Evolutionary conservation across 257 asterid genomes (phyloP), one percentile per base, ranked within the genome.

Genomic region (Galeopsis tetrahit): DNA sequence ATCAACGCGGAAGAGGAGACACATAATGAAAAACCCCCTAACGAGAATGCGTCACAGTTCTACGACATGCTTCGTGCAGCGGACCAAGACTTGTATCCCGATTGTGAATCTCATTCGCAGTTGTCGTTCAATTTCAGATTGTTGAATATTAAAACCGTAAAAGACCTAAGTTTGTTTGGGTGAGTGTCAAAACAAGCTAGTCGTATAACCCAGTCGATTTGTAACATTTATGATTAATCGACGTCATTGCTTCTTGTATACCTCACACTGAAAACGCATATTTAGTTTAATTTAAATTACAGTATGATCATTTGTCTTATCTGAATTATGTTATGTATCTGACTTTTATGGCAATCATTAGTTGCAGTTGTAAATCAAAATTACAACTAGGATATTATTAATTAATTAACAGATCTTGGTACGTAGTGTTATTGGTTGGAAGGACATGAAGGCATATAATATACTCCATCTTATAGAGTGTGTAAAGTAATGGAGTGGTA

Each of bases 261-360:
- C 60, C 33, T 59, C 36, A 44, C 57, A 49, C 28, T 49, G n/a
- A 6, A 7, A 52, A 21, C 34, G 10, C 14, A 40, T 21, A 21
- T 21, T 21, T 21, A 21, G 28, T 36, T 31, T 21, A 28, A 28
- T 17, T 56, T 40, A 3, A 36, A 40, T 40, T 2, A 34, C 13
- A 28, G 14, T 35, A 3, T 73, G n/a, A 7, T 55, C 40, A 35
- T 36, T 67, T 48, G 69, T 72, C 70, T 69, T 33, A 55, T 78
- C 58, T 36, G 51, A 52, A 63, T 48, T 51, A 70, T 58, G 62
- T 10, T 28, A 65, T 21, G 28, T 21, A 21, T 71, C 31, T 53
- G 76, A 75, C 81, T 72, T 77, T 77, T 38, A 40, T 55, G 72
- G 56, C 71, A 76, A 80, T 80, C 51, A 80, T 80, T 76, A 68